A percentile compares a stretch with the other conserved stretches of the same genome.
Evolutionary conservation across 2,329 filamentous ascomycete genomes (phyloP).

Genomic region (Bipolaris oryzae): DNA sequence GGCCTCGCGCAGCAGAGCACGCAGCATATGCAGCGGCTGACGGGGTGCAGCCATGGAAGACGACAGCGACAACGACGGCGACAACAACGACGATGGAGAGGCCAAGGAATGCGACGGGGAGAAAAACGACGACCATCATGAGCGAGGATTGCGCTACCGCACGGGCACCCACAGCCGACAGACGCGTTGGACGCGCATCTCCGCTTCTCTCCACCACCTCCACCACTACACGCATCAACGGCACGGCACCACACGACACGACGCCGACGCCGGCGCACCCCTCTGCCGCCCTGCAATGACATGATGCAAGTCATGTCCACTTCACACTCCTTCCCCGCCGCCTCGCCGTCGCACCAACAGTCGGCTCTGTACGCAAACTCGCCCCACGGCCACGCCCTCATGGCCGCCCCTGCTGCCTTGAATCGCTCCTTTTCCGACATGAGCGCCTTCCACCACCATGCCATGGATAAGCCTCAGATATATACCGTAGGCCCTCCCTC

Average conservation of each 20-base stretch:
- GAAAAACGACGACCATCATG: too few species aligned
- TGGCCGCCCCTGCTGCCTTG: conserved; percentile 43
- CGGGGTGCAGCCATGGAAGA: conserved; percentile 21
- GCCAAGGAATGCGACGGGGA: too few species aligned
- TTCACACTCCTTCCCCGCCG: conserved; percentile 35
- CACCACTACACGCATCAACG: conserved; percentile 19
- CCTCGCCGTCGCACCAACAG: conserved; percentile 41
- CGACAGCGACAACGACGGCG: background rate
- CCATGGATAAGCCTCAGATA: conserved; percentile 57
- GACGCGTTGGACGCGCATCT: conserved; percentile 33
- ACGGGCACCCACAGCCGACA: conserved; percentile 30
- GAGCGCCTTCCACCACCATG: conserved; percentile 43
- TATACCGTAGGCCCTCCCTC: conserved; percentile 57
- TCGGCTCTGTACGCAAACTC: conserved; percentile 43
- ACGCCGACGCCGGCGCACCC: background rate
- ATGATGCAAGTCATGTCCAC: conserved; percentile 46
- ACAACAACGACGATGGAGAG: background rate
- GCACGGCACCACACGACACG: background rate
- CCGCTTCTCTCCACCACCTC: conserved; percentile 24
- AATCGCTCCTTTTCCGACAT: conserved; percentile 49
- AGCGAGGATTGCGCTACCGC: background rate
- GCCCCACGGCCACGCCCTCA: conserved; percentile 38
- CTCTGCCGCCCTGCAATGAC: conserved; percentile 25
- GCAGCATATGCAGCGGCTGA: conserved; percentile 55
- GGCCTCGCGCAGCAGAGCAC: conserved; percentile 63